Evolutionary conservation across 2,329 filamentous ascomycete species (phyloP).

Genomic region (Fusarium pininemorale): DNA sequence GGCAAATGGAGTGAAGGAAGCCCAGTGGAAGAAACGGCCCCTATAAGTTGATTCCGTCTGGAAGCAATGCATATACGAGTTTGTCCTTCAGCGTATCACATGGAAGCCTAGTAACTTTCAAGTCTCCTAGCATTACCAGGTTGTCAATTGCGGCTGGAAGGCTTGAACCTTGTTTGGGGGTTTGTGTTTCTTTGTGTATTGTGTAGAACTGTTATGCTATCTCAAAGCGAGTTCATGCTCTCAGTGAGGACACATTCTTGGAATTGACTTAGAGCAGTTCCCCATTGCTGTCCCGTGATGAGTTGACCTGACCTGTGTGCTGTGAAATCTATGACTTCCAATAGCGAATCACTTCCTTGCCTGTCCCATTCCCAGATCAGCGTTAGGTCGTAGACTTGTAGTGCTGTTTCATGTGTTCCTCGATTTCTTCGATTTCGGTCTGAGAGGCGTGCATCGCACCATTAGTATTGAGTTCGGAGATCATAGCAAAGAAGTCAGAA

Average conservation of each 20-base stretch:
- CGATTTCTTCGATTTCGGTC: neutral
- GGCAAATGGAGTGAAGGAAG: neutral
- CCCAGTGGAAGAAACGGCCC: neutral
- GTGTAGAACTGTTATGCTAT: neutral
- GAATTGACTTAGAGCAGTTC: neutral
- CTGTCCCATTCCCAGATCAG: neutral
- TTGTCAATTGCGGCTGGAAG: neutral
- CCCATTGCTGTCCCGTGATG: neutral
- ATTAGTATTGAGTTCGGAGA: neutral
- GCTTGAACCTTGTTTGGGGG: neutral
- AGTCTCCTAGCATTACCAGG: neutral
- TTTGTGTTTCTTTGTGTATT: neutral
- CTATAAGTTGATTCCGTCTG: neutral
- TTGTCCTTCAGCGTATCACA: neutral
- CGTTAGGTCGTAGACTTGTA: neutral
- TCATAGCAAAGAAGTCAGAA: neutral
- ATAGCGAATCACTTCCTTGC: neutral
- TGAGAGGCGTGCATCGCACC: neutral
- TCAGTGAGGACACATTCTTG: fast-evolving
- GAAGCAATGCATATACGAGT: neutral
- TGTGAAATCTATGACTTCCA: neutral
- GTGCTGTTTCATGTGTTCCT: neutral
- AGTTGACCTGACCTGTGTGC: neutral
- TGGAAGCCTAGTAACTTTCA: neutral
- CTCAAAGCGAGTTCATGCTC: neutral